Base-by-base conservation (phyloP, 2,329 filamentous ascomycete genomes). In the Didymosphaeria variabile region DNA sequence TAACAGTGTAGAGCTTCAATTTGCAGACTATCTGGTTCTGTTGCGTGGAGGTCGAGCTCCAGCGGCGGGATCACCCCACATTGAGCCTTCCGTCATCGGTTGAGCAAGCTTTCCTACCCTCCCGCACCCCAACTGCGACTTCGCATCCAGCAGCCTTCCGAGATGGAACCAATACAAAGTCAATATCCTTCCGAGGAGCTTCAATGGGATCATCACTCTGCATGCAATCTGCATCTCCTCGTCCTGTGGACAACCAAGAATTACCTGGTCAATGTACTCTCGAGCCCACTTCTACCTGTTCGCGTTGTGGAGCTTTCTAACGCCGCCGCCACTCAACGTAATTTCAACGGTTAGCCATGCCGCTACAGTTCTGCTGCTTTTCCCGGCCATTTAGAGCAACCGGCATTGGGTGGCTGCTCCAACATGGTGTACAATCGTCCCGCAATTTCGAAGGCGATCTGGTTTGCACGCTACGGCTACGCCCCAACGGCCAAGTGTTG, bases 211-310 rank as follows among this genome's bases (percentile, higher is more conserved):
- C 21, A 55, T 55, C 52, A 32, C 40, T 42, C 45, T 57, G 36
- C 55, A 57, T 40, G 46, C 46, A 57, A 57, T 57, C 6, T 57
- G 5, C 23, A 42, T 12, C 21, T 32, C 21, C 34, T 21, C 45
- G 15, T 49, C 44, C 23, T 44, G 15, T 49, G 54, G 54, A 26
- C 32, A 10, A 47, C 44, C 44, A 49, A 40, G 54, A 26, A 26
- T 17, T 19, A 12, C 44, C n/a, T 47, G 19, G 44, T 50, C 54
- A 50, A 38, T 38, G 45, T 42, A 50, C 21, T 40, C 54, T 31
- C 29, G n/a, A n/a, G 31, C 44, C 54, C 46, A 49, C 44, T 15
- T 55, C 17, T 56, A 55, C 40, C 44, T 56, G 26, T 15, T 47
- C 42, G 42, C 15, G 32, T 31, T 31, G 29, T 42, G 12, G 50